Conservation (phyloP, 2,329 filamentous ascomycete species). For the Ophiostoma tasmaniense region DNA sequence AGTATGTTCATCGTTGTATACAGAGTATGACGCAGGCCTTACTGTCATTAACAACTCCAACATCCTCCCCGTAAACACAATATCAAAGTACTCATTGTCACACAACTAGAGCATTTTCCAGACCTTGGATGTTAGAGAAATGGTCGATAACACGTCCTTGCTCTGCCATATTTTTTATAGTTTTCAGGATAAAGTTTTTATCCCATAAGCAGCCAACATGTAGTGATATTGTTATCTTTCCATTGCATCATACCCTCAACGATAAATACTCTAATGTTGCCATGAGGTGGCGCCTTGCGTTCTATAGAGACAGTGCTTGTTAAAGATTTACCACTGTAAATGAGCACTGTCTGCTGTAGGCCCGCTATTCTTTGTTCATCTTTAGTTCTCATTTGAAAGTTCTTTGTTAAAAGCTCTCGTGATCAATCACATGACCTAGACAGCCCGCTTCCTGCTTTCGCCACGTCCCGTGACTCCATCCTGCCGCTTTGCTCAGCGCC, state of each 20-base stretch:
- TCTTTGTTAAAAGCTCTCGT: background rate
- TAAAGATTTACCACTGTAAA: background rate
- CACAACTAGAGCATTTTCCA: no score
- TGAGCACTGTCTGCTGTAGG: background rate
- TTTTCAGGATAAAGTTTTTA: background rate
- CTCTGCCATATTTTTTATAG: background rate
- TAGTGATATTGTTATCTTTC: background rate
- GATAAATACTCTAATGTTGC: background rate
- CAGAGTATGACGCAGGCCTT: no score
- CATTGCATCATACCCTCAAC: background rate
- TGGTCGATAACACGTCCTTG: background rate
- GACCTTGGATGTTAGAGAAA: background rate
- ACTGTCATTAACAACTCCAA: no score
- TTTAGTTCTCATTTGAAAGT: background rate
- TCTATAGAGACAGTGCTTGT: background rate
- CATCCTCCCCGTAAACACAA: no score
- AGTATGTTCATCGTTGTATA: no score
- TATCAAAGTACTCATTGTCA: no score
- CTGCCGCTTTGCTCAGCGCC: conserved; percentile 14
- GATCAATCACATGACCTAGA: background rate
- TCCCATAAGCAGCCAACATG: background rate
- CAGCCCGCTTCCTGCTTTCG: background rate
- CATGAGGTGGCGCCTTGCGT: background rate
- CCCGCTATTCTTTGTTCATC: background rate
- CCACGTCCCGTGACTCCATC: conserved; percentile 15